Evolutionary conservation across 2,329 filamentous ascomycete genomes (phyloP).

Genomic region (Botrytis pseudocinerea): DNA sequence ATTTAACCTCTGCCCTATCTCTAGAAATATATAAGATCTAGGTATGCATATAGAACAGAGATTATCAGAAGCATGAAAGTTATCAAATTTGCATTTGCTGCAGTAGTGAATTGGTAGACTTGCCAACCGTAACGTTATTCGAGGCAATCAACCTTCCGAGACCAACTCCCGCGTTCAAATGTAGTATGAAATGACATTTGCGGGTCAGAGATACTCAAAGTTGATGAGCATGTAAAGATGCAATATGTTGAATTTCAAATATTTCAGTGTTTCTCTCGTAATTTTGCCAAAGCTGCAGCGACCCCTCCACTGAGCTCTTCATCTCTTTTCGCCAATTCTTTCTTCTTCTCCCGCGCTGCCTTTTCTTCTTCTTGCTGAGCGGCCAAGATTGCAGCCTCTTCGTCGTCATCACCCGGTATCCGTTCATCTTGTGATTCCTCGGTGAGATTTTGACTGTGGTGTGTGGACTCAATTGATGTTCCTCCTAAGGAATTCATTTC

Average conservation of each 20-base stretch:
- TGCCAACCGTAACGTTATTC: neutral
- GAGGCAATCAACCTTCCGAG: neutral
- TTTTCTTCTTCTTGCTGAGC: constrained; percentile 48
- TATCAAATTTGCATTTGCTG: neutral
- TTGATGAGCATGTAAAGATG: neutral
- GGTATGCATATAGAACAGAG: neutral
- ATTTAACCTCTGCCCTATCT: neutral
- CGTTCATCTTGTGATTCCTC: constrained; percentile 44
- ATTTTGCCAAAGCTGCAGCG: constrained; percentile 60
- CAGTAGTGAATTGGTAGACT: neutral
- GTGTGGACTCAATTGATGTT: constrained; percentile 2
- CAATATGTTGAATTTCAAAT: neutral
- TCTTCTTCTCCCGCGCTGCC: constrained; percentile 35
- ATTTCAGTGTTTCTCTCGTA: constrained; percentile 39
- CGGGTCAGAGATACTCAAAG: neutral
- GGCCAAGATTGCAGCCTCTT: constrained; percentile 52
- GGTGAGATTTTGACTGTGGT: constrained; percentile 6
- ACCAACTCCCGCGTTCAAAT: neutral
- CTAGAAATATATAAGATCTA: neutral
- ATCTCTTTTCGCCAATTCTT: constrained; percentile 38
- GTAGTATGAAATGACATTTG: neutral
- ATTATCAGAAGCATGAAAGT: neutral
- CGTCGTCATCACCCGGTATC: constrained; percentile 46
- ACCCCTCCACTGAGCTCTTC: constrained; percentile 57
- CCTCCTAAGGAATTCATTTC: constrained; percentile 30